Evolutionary conservation across 176 grass and related monocot genomes (phyloP).

Genomic region (Raddia guianensis): DNA sequence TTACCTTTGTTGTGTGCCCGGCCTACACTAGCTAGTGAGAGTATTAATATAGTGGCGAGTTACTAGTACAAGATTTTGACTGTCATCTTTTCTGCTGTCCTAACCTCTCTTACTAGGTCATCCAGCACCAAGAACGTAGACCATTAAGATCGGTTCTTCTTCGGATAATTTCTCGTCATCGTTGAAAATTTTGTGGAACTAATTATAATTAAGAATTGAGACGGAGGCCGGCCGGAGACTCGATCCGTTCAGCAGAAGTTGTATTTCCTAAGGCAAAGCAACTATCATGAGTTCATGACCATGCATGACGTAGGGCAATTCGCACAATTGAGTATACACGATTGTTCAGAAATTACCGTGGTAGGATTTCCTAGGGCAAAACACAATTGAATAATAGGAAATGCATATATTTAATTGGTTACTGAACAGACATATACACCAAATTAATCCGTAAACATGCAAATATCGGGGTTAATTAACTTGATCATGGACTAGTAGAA

Average conservation of each 20-base stretch:
- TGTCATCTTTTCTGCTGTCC: background rate
- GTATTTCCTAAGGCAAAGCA: too few relatives aligned
- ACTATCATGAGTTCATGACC: too few relatives aligned
- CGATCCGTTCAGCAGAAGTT: background rate
- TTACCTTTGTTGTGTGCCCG: background rate
- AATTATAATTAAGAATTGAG: background rate
- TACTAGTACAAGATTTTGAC: slow-evolving; percentile 1
- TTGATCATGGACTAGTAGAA: too few relatives aligned
- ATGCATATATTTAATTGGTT: too few relatives aligned
- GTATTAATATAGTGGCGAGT: background rate
- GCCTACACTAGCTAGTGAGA: background rate
- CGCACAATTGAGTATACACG: too few relatives aligned
- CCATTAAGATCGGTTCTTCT: background rate
- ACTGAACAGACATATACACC: too few relatives aligned
- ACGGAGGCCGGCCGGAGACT: background rate
- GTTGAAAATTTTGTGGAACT: background rate
- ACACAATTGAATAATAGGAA: too few relatives aligned
- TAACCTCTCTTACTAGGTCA: slow-evolving; percentile 4
- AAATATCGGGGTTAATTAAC: too few relatives aligned
- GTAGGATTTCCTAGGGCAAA: too few relatives aligned
- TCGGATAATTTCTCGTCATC: background rate
- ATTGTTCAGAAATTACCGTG: background rate
- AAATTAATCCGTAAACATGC: too few relatives aligned
- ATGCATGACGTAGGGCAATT: too few relatives aligned
- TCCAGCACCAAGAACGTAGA: background rate